phyloP scores from a whole-genome alignment of 768 basidiomycete genomes.

The Serendipita sp. region DNA sequence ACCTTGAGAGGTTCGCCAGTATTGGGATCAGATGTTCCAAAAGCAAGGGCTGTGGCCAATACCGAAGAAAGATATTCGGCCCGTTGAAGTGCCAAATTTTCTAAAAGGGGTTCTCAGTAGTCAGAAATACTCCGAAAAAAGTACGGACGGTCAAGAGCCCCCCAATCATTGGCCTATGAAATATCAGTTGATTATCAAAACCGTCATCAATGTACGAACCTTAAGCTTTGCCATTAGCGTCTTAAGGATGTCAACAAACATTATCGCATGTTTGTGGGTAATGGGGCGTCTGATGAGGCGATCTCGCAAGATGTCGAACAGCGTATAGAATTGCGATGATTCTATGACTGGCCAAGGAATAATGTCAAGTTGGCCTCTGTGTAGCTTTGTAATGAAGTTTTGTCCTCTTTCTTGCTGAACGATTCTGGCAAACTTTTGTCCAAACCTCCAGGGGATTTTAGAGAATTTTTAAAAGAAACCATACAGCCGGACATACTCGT shows the following conservation, averaged over 20 bases:
- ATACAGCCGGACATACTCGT: conserved; percentile 28
- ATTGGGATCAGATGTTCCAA: conserved; percentile 30
- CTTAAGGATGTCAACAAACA: conserved; percentile 43
- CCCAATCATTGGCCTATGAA: conserved; percentile 47
- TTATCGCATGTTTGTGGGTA: conserved; percentile 36
- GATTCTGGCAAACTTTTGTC: conserved; percentile 41
- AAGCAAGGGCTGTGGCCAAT: conserved; percentile 33
- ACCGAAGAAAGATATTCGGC: conserved; percentile 25
- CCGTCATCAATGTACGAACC: conserved; percentile 19
- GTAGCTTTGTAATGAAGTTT: conserved; percentile 47
- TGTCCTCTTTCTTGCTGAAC: conserved; percentile 43
- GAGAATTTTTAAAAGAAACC: neutral
- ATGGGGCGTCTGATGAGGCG: conserved; percentile 31
- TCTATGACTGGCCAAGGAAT: conserved; percentile 57
- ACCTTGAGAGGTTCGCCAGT: conserved; percentile 36
- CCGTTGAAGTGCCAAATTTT: conserved; percentile 18
- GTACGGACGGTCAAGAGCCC: conserved; percentile 40
- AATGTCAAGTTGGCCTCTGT: conserved; percentile 37
- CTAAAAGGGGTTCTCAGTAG: conserved; percentile 10
- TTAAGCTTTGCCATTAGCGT: conserved; percentile 54
- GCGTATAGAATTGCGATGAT: conserved; percentile 39
- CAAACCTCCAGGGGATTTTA: conserved; percentile 25
- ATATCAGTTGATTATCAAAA: neutral
- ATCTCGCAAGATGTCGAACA: conserved; percentile 34
- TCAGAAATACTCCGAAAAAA: neutral